Conservation (phyloP, 2,329 filamentous ascomycete species). For the Dactylellina leptospora region DNA sequence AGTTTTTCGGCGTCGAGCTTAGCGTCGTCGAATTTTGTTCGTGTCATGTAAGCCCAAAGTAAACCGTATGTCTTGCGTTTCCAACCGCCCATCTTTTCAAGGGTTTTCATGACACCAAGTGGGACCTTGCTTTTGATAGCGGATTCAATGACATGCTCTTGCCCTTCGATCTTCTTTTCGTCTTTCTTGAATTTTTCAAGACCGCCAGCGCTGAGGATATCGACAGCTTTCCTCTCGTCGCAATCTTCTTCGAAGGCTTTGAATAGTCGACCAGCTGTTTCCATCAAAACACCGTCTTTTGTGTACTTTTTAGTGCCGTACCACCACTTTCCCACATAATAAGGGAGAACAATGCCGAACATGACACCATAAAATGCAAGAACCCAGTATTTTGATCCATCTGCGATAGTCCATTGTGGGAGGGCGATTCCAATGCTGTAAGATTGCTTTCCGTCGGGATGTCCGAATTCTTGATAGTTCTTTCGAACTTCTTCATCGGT, state of each 20-base stretch:
- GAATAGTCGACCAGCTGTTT: slow-evolving; percentile 94
- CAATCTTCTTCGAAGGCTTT: slow-evolving; percentile 88
- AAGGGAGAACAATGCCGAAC: slow-evolving; percentile 88
- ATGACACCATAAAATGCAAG: slow-evolving; percentile 86
- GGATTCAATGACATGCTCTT: slow-evolving; percentile 56
- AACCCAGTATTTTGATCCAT: slow-evolving; percentile 95
- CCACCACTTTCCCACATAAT: slow-evolving; percentile 97
- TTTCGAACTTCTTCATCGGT: slow-evolving; percentile 97
- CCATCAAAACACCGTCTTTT: slow-evolving; percentile 90
- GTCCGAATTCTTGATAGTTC: slow-evolving; percentile 94
- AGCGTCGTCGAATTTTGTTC: slow-evolving; percentile 81
- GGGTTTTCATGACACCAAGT: slow-evolving; percentile 54
- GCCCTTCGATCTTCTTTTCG: slow-evolving; percentile 55
- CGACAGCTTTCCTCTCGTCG: slow-evolving; percentile 79
- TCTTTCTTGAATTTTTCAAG: slow-evolving; percentile 55
- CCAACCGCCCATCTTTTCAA: slow-evolving; percentile 76
- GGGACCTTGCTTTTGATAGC: slow-evolving; percentile 57
- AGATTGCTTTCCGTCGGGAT: slow-evolving; percentile 97
- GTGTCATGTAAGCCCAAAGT: slow-evolving; percentile 93
- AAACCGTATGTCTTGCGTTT: slow-evolving; percentile 87
- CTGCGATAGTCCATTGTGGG: slow-evolving; percentile 88
- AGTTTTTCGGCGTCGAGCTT: slow-evolving; percentile 72
- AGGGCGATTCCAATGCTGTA: slow-evolving; percentile 97
- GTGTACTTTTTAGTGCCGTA: slow-evolving; percentile 93
- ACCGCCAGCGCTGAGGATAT: slow-evolving; percentile 81